Evolutionary conservation across 2,329 filamentous ascomycete genomes (phyloP).

Genomic region (Parastagonospora nodorum): DNA sequence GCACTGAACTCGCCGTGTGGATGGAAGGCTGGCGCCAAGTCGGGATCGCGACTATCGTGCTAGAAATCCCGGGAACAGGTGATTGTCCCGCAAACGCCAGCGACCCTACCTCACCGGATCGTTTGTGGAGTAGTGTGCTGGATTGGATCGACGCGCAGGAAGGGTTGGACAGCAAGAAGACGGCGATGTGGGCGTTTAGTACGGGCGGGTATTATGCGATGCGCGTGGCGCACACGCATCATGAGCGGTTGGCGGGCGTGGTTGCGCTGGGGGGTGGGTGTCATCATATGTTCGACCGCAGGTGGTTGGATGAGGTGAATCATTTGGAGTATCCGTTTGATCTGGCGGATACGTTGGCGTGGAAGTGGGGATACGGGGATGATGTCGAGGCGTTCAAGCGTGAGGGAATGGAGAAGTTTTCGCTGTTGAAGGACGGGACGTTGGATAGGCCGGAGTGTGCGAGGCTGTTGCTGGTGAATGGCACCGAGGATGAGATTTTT

Average conservation of each 20-base stretch:
- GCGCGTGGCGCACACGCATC: slow-evolving; percentile 62
- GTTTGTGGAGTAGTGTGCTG: slow-evolving; percentile 59
- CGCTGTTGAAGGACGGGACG: slow-evolving; percentile 60
- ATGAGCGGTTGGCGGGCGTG: slow-evolving; percentile 55
- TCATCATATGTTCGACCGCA: slow-evolving; percentile 60
- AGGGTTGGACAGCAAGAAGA: slow-evolving; percentile 53
- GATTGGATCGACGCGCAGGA: slow-evolving; percentile 58
- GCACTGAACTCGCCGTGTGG: slow-evolving; percentile 61
- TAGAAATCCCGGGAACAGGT: slow-evolving; percentile 64
- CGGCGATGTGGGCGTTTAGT: slow-evolving; percentile 62
- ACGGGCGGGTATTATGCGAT: slow-evolving; percentile 66
- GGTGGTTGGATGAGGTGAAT: slow-evolving; percentile 61
- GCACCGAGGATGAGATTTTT: slow-evolving; percentile 65
- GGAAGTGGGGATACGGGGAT: slow-evolving; percentile 53
- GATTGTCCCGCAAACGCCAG: slow-evolving; percentile 57
- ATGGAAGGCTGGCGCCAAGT: slow-evolving; percentile 56
- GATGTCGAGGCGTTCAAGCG: slow-evolving; percentile 52
- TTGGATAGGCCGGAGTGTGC: slow-evolving; percentile 56
- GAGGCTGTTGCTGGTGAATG: slow-evolving; percentile 61
- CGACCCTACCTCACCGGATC: slow-evolving; percentile 57
- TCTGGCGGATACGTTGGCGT: slow-evolving; percentile 55
- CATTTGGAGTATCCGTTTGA: slow-evolving; percentile 66
- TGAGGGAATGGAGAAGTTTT: slow-evolving; percentile 57
- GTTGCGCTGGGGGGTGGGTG: slow-evolving; percentile 62
- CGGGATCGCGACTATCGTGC: slow-evolving; percentile 56